Evolutionary conservation across 2,329 filamentous ascomycete species (phyloP).

Genomic region (Aspergillus pseudoglaucus): DNA sequence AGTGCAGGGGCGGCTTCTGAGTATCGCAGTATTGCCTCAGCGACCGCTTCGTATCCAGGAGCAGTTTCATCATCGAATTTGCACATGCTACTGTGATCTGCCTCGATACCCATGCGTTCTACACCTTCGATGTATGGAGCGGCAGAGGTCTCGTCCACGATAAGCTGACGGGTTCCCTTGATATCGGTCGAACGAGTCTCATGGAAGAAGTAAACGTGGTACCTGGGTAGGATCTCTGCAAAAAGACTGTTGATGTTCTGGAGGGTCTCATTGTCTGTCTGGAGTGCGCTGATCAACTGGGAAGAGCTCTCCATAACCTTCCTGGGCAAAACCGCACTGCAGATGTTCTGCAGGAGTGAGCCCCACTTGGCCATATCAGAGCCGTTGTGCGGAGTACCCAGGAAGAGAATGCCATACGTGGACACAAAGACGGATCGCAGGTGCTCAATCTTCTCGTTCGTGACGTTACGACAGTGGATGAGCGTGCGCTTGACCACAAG

Average conservation of each 20-base stretch:
- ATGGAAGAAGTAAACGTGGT: constrained; percentile 69
- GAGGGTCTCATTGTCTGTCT: constrained; percentile 65
- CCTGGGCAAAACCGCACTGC: constrained; percentile 57
- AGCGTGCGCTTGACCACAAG: constrained; percentile 65
- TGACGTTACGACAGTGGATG: constrained; percentile 59
- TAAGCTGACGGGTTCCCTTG: constrained; percentile 54
- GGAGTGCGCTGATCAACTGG: constrained; percentile 63
- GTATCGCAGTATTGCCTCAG: constrained; percentile 43
- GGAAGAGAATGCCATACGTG: constrained; percentile 69
- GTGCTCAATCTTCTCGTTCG: constrained; percentile 54
- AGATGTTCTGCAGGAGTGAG: constrained; percentile 60
- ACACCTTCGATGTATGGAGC: constrained; percentile 64
- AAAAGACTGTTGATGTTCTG: constrained; percentile 70
- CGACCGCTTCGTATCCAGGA: constrained; percentile 56
- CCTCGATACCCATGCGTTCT: constrained; percentile 67
- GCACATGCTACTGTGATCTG: constrained; percentile 65
- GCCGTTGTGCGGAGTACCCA: constrained; percentile 69
- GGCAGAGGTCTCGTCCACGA: constrained; percentile 66
- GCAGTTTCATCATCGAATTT: constrained; percentile 61
- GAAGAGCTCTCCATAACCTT: constrained; percentile 62
- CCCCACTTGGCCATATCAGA: constrained; percentile 65
- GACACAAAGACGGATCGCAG: constrained; percentile 65
- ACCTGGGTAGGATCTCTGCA: constrained; percentile 62
- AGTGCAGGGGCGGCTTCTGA: constrained; percentile 48
- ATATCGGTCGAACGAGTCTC: constrained; percentile 67